Evolutionary conservation across 495 filamentous ascomycete species (phyloP).

Genomic region (Hypoxylon lienhwacheense): DNA sequence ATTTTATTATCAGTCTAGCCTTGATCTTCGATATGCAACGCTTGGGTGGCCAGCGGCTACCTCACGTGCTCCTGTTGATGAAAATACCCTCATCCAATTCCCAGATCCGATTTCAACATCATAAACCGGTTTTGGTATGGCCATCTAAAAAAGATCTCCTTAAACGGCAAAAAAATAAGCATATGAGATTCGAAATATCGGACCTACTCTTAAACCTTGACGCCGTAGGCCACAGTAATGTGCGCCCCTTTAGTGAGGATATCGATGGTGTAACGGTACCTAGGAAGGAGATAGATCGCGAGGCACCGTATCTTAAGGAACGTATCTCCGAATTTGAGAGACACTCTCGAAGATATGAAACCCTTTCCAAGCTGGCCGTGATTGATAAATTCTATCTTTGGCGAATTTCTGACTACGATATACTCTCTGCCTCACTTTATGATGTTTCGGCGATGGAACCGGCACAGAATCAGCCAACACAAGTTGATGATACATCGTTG

Average conservation of each 20-base stretch:
- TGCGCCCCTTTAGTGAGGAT: constrained; percentile 23
- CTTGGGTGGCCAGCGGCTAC: background rate
- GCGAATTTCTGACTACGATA: constrained; percentile 36
- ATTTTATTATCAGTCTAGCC: constrained; percentile 1
- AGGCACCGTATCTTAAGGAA: constrained; percentile 1
- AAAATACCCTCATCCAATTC: constrained; percentile 5
- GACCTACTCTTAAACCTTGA: constrained; percentile 37
- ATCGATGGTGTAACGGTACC: constrained; percentile 13
- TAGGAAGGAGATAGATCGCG: background rate
- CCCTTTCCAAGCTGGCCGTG: background rate
- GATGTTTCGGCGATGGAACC: background rate
- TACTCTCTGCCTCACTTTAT: constrained; percentile 32
- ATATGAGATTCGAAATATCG: constrained; percentile 15
- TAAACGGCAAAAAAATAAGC: background rate
- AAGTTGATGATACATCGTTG: background rate
- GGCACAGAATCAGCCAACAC: background rate
- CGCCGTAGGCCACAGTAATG: constrained; percentile 25
- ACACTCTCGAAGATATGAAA: constrained; percentile 6
- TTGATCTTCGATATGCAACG: constrained; percentile 22
- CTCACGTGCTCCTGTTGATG: constrained; percentile 6
- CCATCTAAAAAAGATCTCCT: background rate
- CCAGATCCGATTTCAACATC: constrained; percentile 6
- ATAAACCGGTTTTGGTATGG: background rate
- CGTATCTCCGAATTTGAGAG: constrained; percentile 28
- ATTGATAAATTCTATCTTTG: constrained; percentile 15